Evolutionary conservation across 306 rosid genomes (phyloP).

Genomic region (Acacia crassicarpa): DNA sequence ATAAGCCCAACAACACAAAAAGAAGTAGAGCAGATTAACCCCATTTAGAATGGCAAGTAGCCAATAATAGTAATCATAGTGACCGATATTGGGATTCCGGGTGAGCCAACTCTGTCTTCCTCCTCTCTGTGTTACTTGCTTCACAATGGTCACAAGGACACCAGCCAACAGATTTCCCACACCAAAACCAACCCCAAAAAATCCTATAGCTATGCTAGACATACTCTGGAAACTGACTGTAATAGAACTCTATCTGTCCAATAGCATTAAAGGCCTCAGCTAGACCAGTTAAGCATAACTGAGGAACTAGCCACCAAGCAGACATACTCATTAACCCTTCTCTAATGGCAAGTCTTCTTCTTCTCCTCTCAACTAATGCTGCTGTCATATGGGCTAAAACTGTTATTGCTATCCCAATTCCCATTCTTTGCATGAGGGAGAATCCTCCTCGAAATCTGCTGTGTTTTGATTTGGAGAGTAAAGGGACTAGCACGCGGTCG

Average conservation of each 20-base stretch:
- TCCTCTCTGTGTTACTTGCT: slow-evolving; percentile 37
- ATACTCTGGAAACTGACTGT: slow-evolving; percentile 75
- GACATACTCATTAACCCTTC: slow-evolving; percentile 66
- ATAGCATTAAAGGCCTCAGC: slow-evolving; percentile 75
- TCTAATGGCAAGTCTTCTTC: slow-evolving; percentile 49
- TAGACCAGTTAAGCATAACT: slow-evolving; percentile 56
- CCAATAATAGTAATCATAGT: slow-evolving; percentile 69
- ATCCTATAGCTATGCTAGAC: slow-evolving; percentile 70
- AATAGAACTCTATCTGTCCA: slow-evolving; percentile 77
- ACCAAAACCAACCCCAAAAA: slow-evolving; percentile 52
- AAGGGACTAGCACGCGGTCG: slow-evolving; percentile 50
- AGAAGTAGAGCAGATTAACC: slow-evolving; percentile 55
- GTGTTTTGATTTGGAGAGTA: slow-evolving; percentile 35
- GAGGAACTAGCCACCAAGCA: slow-evolving; percentile 82
- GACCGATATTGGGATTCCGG: slow-evolving; percentile 54
- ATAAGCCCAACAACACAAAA: slow-evolving; percentile 61
- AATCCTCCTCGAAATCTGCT: slow-evolving; percentile 36
- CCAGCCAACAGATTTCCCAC: slow-evolving; percentile 57
- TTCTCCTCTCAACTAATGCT: slow-evolving; percentile 44
- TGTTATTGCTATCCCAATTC: slow-evolving; percentile 53
- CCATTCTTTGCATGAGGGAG: slow-evolving; percentile 52
- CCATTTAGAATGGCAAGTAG: slow-evolving; percentile 41
- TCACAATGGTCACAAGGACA: slow-evolving; percentile 42
- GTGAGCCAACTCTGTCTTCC: slow-evolving; percentile 58
- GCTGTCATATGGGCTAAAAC: slow-evolving; percentile 52